Evolutionary conservation across 768 basidiomycete genomes (phyloP).

Genomic region (Krasilnikovozyma curviuscula): DNA sequence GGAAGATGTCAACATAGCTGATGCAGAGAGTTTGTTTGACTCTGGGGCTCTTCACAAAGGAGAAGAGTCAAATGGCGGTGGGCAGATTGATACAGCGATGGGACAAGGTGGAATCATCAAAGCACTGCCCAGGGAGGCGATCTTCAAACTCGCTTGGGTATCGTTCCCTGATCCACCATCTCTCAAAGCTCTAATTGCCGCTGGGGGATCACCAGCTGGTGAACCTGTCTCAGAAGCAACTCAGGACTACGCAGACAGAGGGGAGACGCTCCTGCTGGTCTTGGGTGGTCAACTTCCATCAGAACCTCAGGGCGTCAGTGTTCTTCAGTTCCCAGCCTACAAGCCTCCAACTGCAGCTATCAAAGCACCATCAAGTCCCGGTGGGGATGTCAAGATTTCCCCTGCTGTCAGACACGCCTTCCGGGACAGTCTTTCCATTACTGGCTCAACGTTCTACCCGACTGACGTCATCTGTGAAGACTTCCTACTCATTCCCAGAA

Average conservation of each 20-base stretch:
- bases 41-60: constrained; percentile 23
- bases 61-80: constrained; percentile 10
- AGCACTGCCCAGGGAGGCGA: constrained; percentile 40
- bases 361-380: constrained; percentile 5
- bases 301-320: constrained; percentile 43
- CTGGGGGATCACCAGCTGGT: constrained; percentile 23
- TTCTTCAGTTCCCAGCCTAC: constrained; percentile 43
- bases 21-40: constrained; percentile 27
- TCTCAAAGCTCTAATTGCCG: constrained; percentile 18
- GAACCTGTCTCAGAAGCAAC: constrained; percentile 23
- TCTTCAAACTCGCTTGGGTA: constrained; percentile 76
- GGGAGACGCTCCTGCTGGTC: constrained; percentile 51
- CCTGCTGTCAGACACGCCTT: constrained; percentile 39
- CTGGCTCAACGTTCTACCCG: constrained; percentile 38
- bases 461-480: constrained; percentile 49
- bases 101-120: constrained; percentile 11
- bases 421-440: constrained; percentile 34
- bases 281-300: constrained; percentile 50
- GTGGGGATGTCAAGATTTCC: constrained; percentile 9
- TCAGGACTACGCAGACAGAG: constrained; percentile 33
- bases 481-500: constrained; percentile 52
- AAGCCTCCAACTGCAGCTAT: constrained; percentile 17
- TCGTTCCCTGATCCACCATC: constrained; percentile 39
- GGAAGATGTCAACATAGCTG: constrained; percentile 29
- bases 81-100: constrained; percentile 10